Conservation (phyloP, 2,329 filamentous ascomycete genomes). For the Botryotinia calthae region DNA sequence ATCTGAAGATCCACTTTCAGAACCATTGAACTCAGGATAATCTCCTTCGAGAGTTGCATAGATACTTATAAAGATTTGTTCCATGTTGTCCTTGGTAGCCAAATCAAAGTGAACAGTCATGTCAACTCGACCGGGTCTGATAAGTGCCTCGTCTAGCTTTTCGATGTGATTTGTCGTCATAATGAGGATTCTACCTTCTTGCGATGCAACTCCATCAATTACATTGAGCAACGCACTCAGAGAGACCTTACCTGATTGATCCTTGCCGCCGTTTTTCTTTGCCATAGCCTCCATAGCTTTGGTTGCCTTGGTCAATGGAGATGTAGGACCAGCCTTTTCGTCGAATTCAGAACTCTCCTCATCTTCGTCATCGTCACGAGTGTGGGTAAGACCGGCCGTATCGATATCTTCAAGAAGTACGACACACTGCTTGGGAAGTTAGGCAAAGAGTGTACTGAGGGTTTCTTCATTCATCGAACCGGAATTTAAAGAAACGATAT, state of each 20-base stretch:
- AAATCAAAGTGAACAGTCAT: constrained; percentile 54
- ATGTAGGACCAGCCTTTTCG: constrained; percentile 2
- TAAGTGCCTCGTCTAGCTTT: constrained; percentile 58
- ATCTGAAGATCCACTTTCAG: background rate
- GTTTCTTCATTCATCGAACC: constrained; percentile 61
- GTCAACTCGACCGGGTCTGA: constrained; percentile 62
- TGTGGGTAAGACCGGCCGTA: constrained; percentile 64
- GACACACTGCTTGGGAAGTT: constrained; percentile 67
- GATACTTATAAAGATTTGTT: constrained; percentile 36
- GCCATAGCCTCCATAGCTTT: background rate
- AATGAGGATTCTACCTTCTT: constrained; percentile 65
- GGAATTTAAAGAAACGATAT: constrained; percentile 60
- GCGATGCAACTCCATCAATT: constrained; percentile 65
- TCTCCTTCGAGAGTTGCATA: constrained; percentile 42
- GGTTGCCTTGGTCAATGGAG: background rate
- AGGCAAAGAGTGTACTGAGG: constrained; percentile 61
- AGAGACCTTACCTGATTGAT: constrained; percentile 43
- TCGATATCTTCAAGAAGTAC: constrained; percentile 77
- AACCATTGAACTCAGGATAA: constrained; percentile 15
- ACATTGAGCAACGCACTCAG: constrained; percentile 66
- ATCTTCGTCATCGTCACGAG: constrained; percentile 27
- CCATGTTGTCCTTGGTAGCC: constrained; percentile 33
- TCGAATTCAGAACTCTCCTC: constrained; percentile 15
- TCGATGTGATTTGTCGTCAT: constrained; percentile 70
- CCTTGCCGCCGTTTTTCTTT: constrained; percentile 42